phyloP scores from a whole-genome alignment of 805 yeast species.

The Candida lessepsii region DNA sequence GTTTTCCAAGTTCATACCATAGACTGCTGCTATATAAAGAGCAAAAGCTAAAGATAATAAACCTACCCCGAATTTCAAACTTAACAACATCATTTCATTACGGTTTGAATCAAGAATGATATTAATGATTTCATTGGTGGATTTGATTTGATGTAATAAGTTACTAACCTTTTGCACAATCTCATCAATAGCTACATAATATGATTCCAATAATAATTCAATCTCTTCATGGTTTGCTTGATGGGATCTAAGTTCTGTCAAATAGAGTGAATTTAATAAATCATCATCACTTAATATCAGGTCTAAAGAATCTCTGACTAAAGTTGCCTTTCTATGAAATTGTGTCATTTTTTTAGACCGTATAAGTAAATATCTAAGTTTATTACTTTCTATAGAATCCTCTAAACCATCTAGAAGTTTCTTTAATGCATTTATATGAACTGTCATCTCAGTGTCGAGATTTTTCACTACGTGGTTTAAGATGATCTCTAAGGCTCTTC shows the following conservation, averaged over 20 bases:
- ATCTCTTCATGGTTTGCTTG: slow-evolving; percentile 79
- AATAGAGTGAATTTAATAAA: slow-evolving; percentile 74
- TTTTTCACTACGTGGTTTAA: slow-evolving; percentile 77
- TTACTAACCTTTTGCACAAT: slow-evolving; percentile 87
- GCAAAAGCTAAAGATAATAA: slow-evolving; percentile 79
- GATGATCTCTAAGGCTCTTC: slow-evolving; percentile 86
- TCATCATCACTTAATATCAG: slow-evolving; percentile 88
- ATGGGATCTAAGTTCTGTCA: slow-evolving; percentile 54
- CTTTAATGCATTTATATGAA: slow-evolving; percentile 71
- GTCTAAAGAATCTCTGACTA: slow-evolving; percentile 81
- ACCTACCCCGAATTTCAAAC: slow-evolving; percentile 79
- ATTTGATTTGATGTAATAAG: slow-evolving; percentile 74
- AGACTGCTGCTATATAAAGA: slow-evolving; percentile 77
- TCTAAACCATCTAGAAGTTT: slow-evolving; percentile 78
- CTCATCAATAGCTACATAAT: slow-evolving; percentile 88
- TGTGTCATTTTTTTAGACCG: slow-evolving; percentile 83
- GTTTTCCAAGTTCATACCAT: slow-evolving; percentile 92
- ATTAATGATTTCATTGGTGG: slow-evolving; percentile 93
- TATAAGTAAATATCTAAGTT: slow-evolving; percentile 71
- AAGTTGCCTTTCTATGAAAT: slow-evolving; percentile 77
- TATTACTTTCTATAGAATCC: slow-evolving; percentile 74
- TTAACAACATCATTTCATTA: slow-evolving; percentile 86
- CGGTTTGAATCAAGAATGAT: slow-evolving; percentile 91
- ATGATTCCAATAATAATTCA: slow-evolving; percentile 86
- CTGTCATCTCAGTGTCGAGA: slow-evolving; percentile 81